A percentile compares a stretch with the other conserved stretches of the same genome.
These are phyloP conservation scores for Brassica carinata DNA, from an alignment of 345 rosid genomes.

Conservation along the genomic window DNA sequence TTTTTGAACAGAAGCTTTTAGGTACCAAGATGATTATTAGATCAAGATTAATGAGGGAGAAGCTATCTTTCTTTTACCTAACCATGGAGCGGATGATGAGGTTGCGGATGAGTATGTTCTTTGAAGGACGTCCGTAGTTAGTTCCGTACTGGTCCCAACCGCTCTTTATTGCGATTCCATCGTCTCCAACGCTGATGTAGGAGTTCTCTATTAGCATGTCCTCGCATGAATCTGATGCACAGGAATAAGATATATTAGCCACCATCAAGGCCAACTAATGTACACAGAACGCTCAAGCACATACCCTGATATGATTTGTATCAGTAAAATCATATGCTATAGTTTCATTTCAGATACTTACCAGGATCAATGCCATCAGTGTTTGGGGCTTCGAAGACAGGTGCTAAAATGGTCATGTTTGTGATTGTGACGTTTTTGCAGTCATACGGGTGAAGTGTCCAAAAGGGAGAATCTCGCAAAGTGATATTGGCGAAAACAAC, in stretches of 20 bases:
- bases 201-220: slow-evolving; percentile 86
- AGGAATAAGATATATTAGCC: slow-evolving; percentile 3
- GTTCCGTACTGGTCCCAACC: slow-evolving; percentile 99
- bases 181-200: slow-evolving; percentile 91
- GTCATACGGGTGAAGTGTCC: slow-evolving; percentile 95
- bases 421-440: slow-evolving; percentile 81
- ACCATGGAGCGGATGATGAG: slow-evolving; percentile 82
- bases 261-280: background rate
- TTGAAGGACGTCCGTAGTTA: slow-evolving; percentile 69
- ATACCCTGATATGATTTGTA: no score
- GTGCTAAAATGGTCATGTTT: slow-evolving; percentile 78
- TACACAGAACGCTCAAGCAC: no score
- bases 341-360: no score
- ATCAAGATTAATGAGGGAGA: no score
- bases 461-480: slow-evolving; percentile 88
- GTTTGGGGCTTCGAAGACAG: slow-evolving; percentile 79
- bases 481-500: slow-evolving; percentile 73
- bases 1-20: no score
- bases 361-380: slow-evolving; percentile 99
- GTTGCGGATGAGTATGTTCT: slow-evolving; percentile 77
- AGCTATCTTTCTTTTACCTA: slow-evolving; percentile 60
- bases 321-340: no score
- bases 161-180: slow-evolving; percentile 87
- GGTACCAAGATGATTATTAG: no score
- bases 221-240: slow-evolving; percentile 74